Base-by-base conservation (phyloP, 2,329 filamentous ascomycete species). In the Xylariaceae sp. region DNA sequence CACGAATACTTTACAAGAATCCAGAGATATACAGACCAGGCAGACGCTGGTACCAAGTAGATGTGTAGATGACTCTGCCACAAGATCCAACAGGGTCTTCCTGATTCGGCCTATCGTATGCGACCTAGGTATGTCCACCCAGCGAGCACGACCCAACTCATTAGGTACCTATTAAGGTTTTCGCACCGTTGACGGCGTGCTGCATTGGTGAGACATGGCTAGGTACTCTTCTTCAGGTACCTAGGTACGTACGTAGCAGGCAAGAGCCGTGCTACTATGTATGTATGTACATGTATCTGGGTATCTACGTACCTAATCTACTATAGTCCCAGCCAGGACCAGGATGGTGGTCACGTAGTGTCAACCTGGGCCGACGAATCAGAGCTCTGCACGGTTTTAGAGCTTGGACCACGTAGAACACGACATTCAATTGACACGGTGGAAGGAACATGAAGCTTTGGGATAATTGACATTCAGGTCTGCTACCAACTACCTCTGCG, bases 341-440 rank as follows among this genome's bases (percentile, higher is more conserved):
- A n/a, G n/a, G n/a, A n/a, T n/a, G n/a, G n/a, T n/a, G n/a, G n/a
- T n/a, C n/a, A n/a, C n/a, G n/a, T n/a, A n/a, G n/a, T n/a, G n/a
- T n/a, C n/a, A n/a, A n/a, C n/a, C n/a, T n/a, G n/a, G n/a, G 23
- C 23, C 9, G 23, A 26, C 23, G 4, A 26, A 26, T 26, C 23
- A 26, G 23, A 26, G 9, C 4, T 26, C 4, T 4, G 23, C 23
- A 26, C 4, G 4, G 23, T 26, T n/a, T 26, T 47, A 37, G 48
- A 61, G 58, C 58, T 61, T 53, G 41, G 57, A 60, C 51, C 54
- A 60, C 37, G 10, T 49, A 12, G 23, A 47, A 40, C 44, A 23
- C 20, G 20, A 49, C 44, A 48, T 45, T 42, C 48, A 56, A 59
- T 55, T 59, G 59, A 53, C 59, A 57, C 51, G 50, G 56, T 61